Conservation (phyloP, 495 filamentous ascomycete species). For the Polyplosphaeria fusca region DNA sequence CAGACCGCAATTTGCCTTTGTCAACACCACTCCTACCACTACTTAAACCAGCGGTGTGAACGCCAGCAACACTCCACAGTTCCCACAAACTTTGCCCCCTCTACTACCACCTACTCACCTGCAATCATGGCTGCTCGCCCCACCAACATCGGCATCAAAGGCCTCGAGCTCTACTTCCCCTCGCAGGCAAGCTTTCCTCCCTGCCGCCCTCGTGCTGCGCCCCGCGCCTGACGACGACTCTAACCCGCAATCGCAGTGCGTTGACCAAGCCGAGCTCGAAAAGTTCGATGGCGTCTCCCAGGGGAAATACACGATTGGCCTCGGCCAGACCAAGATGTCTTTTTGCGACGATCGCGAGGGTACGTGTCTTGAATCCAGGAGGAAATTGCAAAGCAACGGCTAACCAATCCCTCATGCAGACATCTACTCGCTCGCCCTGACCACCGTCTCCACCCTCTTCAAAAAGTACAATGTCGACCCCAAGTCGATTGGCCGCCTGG, state of each 20-base stretch:
- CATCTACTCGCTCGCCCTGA: slow-evolving; percentile 96
- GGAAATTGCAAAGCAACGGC: slow-evolving; percentile 13
- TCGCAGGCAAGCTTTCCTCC: slow-evolving; percentile 66
- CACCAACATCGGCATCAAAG: slow-evolving; percentile 98
- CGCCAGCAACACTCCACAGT: background rate
- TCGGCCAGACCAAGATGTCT: slow-evolving; percentile 99
- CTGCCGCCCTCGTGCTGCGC: background rate
- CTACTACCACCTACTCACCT: background rate
- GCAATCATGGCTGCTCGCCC: slow-evolving; percentile 76
- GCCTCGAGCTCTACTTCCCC: slow-evolving; percentile 98
- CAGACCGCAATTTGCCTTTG: slow-evolving; percentile 34
- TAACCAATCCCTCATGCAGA: slow-evolving; percentile 52
- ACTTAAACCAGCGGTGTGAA: slow-evolving; percentile 31
- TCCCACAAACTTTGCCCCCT: slow-evolving; percentile 1
- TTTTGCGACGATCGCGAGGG: slow-evolving; percentile 99
- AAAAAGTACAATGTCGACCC: slow-evolving; percentile 92
- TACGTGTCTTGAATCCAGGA: slow-evolving; percentile 47
- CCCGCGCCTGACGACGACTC: slow-evolving; percentile 11
- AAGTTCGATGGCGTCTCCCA: slow-evolving; percentile 94
- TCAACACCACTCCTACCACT: slow-evolving; percentile 5
- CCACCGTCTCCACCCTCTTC: slow-evolving; percentile 80
- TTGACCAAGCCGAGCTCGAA: slow-evolving; percentile 92
- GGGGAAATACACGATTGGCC: slow-evolving; percentile 98
- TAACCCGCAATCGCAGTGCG: slow-evolving; percentile 61
- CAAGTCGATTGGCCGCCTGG: slow-evolving; percentile 84